Evolutionary conservation across 129 eudicot species (phyloP).

Genomic region (Erigeron canadensis): DNA sequence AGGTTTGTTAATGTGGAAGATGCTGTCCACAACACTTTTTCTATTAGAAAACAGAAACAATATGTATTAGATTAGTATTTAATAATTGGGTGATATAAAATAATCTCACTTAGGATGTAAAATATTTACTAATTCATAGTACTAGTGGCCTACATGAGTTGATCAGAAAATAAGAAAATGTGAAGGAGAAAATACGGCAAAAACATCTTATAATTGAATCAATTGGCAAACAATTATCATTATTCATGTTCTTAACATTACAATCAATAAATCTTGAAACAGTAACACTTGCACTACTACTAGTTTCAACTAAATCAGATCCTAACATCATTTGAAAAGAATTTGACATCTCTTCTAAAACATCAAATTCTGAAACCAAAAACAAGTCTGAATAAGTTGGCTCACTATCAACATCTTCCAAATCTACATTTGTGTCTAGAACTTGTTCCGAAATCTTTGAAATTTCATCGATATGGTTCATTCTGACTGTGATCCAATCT

Average conservation of each 20-base stretch:
- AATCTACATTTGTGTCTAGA: slow-evolving; percentile 1
- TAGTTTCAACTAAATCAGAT: slow-evolving; percentile 20
- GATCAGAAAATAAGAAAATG: background rate
- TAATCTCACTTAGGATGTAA: background rate
- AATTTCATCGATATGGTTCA: slow-evolving; percentile 28
- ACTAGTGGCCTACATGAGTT: background rate
- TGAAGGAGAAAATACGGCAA: background rate
- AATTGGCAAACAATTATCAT: slow-evolving; percentile 17
- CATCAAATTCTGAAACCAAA: slow-evolving; percentile 8
- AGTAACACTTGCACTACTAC: slow-evolving; percentile 7
- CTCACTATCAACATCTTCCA: slow-evolving; percentile 11
- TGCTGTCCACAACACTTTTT: no score
- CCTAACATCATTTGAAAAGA: slow-evolving; percentile 13
- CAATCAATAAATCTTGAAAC: slow-evolving; percentile 26
- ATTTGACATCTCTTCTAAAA: slow-evolving; percentile 18
- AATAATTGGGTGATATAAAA: no score
- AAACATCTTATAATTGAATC: slow-evolving; percentile 8
- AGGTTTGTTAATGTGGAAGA: no score
- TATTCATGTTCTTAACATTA: background rate
- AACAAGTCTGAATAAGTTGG: slow-evolving; percentile 14
- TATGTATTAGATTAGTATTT: no score
- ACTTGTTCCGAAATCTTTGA: background rate
- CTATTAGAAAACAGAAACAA: no score
- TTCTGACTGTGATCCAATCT: slow-evolving; percentile 62
- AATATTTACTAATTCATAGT: background rate